Conservation (phyloP, 2,329 filamentous ascomycete species). For the Mycosphaerella arachidis region DNA sequence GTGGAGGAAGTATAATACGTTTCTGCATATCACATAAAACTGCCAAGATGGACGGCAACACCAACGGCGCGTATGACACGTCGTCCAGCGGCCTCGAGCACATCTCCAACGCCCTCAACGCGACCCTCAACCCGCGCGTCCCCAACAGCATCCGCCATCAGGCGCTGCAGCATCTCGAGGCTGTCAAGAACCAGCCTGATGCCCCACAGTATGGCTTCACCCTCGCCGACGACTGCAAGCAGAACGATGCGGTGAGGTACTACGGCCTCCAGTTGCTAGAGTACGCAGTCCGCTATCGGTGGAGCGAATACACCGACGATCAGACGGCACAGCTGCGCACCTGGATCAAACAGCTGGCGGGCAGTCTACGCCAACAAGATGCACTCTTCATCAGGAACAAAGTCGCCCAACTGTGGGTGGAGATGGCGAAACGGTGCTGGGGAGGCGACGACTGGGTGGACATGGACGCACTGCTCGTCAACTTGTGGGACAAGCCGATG, state of each 20-base stretch:
- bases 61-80: slow-evolving; percentile 15
- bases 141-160: slow-evolving; percentile 75
- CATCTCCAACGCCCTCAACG: slow-evolving; percentile 79
- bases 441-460: slow-evolving; percentile 79
- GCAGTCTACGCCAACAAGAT: slow-evolving; percentile 65
- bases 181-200: slow-evolving; percentile 71
- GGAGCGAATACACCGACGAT: slow-evolving; percentile 65
- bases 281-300: slow-evolving; percentile 80
- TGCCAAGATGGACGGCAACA: slow-evolving; percentile 12
- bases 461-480: slow-evolving; percentile 81
- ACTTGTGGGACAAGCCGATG: slow-evolving; percentile 61
- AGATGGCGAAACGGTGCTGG: slow-evolving; percentile 91
- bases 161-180: slow-evolving; percentile 80
- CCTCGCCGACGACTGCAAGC: slow-evolving; percentile 69
- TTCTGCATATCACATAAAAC: neutral
- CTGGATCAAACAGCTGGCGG: slow-evolving; percentile 76
- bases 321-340: slow-evolving; percentile 65
- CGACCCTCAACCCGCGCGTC: slow-evolving; percentile 79
- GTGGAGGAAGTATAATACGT: neutral
- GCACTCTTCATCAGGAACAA: slow-evolving; percentile 87
- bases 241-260: slow-evolving; percentile 80
- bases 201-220: slow-evolving; percentile 81
- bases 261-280: slow-evolving; percentile 91
- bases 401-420: slow-evolving; percentile 88
- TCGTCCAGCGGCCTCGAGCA: slow-evolving; percentile 46